Percentiles rank a stretch among this genome's conserved stretches.
phyloP scores from a whole-genome alignment of 306 rosid species.

The Cotoneaster glaucophyllus region DNA sequence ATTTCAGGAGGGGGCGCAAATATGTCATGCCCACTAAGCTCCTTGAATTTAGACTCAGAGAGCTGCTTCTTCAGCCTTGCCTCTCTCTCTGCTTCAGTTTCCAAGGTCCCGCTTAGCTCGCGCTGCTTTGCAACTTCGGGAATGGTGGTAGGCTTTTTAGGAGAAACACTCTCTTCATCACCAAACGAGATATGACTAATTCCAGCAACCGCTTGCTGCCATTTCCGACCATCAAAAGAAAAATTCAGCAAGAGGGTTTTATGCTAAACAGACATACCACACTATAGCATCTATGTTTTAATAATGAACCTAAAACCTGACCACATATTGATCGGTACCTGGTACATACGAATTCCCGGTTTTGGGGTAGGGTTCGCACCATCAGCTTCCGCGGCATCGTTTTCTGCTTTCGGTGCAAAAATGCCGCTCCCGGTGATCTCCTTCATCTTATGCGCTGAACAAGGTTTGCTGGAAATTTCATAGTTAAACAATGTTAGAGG shows the following conservation, averaged over 20 bases:
- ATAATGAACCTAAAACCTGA: not conserved
- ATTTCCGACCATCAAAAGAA: constrained; percentile 18
- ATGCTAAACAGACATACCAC: not conserved
- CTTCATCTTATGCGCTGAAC: constrained; percentile 90
- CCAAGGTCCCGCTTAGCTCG: constrained; percentile 88
- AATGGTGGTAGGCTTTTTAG: constrained; percentile 62
- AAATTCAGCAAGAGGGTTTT: constrained; percentile 5
- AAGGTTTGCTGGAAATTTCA: constrained; percentile 67
- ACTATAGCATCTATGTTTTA: not conserved
- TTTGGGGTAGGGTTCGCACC: constrained; percentile 44
- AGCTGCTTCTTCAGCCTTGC: constrained; percentile 70
- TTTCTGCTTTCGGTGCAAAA: constrained; percentile 56
- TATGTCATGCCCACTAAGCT: constrained; percentile 88
- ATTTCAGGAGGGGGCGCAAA: constrained; percentile 98
- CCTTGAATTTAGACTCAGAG: constrained; percentile 89
- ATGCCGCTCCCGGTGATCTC: constrained; percentile 99
- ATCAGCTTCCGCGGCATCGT: constrained; percentile 51
- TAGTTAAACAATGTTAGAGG: constrained; percentile 22
- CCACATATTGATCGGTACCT: constrained; percentile 44
- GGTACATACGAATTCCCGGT: constrained; percentile 85
- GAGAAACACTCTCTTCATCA: constrained; percentile 70
- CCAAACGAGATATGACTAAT: constrained; percentile 93
- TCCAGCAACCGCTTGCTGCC: constrained; percentile 81
- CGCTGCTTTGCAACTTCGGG: constrained; percentile 99
- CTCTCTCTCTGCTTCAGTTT: constrained; percentile 70